These are phyloP conservation scores for Phaeotremella fagi DNA, from an alignment of 768 basidiomycete genomes.

Conservation along the genomic window DNA sequence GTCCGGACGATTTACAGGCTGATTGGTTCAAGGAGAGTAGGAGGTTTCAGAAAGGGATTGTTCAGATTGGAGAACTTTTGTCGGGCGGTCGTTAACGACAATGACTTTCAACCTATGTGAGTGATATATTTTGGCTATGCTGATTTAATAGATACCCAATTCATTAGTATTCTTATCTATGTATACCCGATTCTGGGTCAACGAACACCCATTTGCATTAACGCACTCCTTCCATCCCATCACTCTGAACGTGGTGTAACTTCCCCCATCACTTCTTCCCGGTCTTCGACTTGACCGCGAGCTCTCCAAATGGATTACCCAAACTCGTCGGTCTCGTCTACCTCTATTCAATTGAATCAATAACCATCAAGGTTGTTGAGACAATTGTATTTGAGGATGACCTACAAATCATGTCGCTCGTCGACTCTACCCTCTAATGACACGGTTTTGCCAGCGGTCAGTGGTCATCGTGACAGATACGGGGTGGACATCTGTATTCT, in stretches of 20 bases:
- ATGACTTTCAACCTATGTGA: too few relatives aligned
- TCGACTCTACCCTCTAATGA: constrained; percentile 32
- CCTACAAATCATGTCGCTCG: background rate
- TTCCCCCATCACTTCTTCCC: too few relatives aligned
- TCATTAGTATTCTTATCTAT: background rate
- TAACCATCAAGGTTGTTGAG: background rate
- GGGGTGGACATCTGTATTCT: constrained; percentile 39
- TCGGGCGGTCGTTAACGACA: constrained; percentile 30
- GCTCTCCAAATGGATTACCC: background rate
- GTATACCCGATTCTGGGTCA: constrained; percentile 5
- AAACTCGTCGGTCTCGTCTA: constrained; percentile 3
- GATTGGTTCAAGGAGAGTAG: constrained; percentile 30
- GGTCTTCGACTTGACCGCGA: background rate
- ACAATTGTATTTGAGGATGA: background rate
- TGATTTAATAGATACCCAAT: background rate
- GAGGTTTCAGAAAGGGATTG: constrained; percentile 27
- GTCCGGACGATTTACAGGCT: constrained; percentile 28
- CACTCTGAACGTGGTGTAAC: too few relatives aligned
- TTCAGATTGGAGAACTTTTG: constrained; percentile 33
- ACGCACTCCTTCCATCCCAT: too few relatives aligned
- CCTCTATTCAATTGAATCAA: background rate
- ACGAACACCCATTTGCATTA: too few relatives aligned
- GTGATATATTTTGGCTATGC: too few relatives aligned
- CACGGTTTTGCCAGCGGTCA: constrained; percentile 28
- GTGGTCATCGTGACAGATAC: constrained; percentile 46